Evolutionary conservation across 805 yeast species (phyloP).

Genomic region (Candida nonsorbophila): DNA sequence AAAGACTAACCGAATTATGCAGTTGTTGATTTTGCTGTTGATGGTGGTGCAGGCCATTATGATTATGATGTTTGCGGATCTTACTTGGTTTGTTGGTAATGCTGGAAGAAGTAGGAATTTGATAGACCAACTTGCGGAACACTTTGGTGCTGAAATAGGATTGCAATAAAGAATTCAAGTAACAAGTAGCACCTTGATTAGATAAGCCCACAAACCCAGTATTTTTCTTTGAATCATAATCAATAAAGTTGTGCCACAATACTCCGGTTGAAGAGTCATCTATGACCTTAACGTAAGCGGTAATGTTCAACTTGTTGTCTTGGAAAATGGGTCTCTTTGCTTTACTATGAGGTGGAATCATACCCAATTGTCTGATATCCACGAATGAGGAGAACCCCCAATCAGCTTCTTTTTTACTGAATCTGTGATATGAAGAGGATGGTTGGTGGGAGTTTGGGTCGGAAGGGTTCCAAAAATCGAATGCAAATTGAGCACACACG

Average conservation of each 20-base stretch:
- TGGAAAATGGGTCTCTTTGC: constrained; percentile 32
- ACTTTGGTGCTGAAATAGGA: constrained; percentile 80
- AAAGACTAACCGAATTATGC: constrained; percentile 61
- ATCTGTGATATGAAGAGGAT: constrained; percentile 73
- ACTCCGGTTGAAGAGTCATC: constrained; percentile 90
- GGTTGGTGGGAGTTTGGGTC: constrained; percentile 56
- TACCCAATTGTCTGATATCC: constrained; percentile 45
- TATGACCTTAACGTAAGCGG: constrained; percentile 71
- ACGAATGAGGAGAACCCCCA: constrained; percentile 92
- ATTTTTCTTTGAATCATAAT: constrained; percentile 78
- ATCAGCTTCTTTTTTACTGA: constrained; percentile 69
- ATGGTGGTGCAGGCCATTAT: no score
- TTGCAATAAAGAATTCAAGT: constrained; percentile 86
- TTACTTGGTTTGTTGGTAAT: constrained; percentile 21
- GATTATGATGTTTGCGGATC: constrained; percentile 3
- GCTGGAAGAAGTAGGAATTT: constrained; percentile 66
- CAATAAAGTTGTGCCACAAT: constrained; percentile 81
- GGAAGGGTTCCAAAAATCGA: constrained; percentile 78
- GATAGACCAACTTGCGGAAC: constrained; percentile 82
- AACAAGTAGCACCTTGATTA: constrained; percentile 98
- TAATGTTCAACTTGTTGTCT: constrained; percentile 58
- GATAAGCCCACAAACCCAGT: constrained; percentile 91
- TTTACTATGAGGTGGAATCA: constrained; percentile 4
- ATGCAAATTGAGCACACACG: constrained; percentile 86
- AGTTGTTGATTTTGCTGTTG: constrained; percentile 3